Conservation (phyloP, 2,329 filamentous ascomycete genomes). For the Colletotrichum eremochloae region DNA sequence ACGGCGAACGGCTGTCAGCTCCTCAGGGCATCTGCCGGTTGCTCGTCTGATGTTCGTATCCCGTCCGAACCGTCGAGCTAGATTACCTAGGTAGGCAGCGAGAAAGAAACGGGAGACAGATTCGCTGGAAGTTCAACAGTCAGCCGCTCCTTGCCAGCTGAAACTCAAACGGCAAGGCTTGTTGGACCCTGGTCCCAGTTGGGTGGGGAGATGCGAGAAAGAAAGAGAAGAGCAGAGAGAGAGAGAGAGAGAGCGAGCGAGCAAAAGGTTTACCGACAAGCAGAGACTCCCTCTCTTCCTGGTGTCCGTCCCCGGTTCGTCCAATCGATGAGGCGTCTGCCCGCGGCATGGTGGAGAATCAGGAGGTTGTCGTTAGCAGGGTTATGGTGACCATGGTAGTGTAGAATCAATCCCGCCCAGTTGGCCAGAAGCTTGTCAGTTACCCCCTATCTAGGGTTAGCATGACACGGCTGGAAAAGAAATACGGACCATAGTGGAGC, state of each 20-base stretch:
- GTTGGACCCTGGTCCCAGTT: background rate
- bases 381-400: conserved; percentile 9
- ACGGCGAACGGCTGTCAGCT: background rate
- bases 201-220: background rate
- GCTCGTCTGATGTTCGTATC: conserved; percentile 40
- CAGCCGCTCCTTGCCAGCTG: conserved; percentile 30
- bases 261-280: background rate
- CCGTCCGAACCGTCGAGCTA: conserved; percentile 33
- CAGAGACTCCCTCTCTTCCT: background rate
- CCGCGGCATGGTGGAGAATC: background rate
- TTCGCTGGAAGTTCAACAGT: conserved; percentile 4
- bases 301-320: background rate
- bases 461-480: conserved; percentile 32
- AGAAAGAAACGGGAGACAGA: background rate
- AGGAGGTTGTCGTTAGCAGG: conserved; percentile 1
- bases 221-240: background rate
- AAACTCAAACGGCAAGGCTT: conserved; percentile 30
- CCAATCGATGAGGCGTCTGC: background rate
- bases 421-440: conserved; percentile 31
- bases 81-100: too few species aligned
- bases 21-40: background rate
- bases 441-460: conserved; percentile 25
- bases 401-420: conserved; percentile 12
- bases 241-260: background rate
- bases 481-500: conserved; percentile 29